Base-by-base conservation (phyloP, 768 basidiomycete genomes). In the Tephrocybe sp. region DNA sequence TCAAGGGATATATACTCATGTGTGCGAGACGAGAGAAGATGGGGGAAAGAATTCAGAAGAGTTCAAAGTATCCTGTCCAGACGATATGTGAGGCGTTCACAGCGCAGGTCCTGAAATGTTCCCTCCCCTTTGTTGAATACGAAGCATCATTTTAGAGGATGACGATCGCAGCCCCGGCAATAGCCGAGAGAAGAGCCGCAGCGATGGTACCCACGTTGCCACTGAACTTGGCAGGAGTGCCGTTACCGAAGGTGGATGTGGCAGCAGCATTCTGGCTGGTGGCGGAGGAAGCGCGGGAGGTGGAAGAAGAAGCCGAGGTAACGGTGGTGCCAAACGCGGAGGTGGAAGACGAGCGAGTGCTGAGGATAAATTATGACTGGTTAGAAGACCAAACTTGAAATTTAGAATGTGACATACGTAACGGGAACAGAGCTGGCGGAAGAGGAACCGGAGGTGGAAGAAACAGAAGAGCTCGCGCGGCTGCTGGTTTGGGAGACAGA, bases 141-240 rank as follows among this genome's bases (percentile, higher is more conserved):
- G 27, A 29, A 29, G 11, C 11, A 29, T 22, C 38, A 27, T 19
- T 40, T 69, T 66, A 83, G 57, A 82, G 69, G 0, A 64, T 65
- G 38, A 76, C 66, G 50, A 73, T 57, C 12, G 62, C 77, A 19
- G 68, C 77, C 31, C 82, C 82, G 31, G 74, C 80, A 31, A 75
- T 58, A 0, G 69, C 74, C 16, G 79, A 77, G 29, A 79, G 59
- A 18, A 74, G 56, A 6, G 71, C 60, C 12, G 64, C 69, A 2
- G 66, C 69, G 22, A 65, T 41, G 11, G 68, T 64, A 37, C 67
- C 71, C 42, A 62, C 52, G 41, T 65, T 71, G 45, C 49, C 56
- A 44, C 67, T 73, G 41, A 66, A 56, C 18, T 65, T 40, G 4
- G 69, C 37, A 3, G 62, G 41, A 12, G 68, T 57, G 36, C 64